Evolutionary conservation across 345 rosid genomes (phyloP).

Genomic region (Moricandia moricandioides): DNA sequence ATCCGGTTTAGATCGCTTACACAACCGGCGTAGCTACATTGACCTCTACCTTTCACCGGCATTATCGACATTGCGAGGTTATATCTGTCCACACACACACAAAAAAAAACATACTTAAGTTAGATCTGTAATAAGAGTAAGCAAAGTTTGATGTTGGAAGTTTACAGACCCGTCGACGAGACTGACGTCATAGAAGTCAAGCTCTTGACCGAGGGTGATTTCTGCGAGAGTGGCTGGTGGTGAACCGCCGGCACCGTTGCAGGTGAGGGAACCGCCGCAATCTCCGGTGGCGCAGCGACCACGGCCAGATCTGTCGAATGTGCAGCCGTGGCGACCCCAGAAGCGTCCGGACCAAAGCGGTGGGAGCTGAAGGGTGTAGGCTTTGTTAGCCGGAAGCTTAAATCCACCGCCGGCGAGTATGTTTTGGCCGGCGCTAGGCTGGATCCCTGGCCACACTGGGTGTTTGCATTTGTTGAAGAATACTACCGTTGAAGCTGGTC

Average conservation of each 20-base stretch:
- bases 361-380: conserved; percentile 60
- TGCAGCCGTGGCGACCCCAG: conserved; percentile 95
- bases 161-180: conserved; percentile 64
- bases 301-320: conserved; percentile 63
- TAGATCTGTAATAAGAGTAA: background rate
- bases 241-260: conserved; percentile 81
- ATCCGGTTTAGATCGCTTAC: conserved; percentile 74
- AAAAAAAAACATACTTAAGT: background rate
- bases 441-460: conserved; percentile 97
- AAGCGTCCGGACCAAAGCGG: conserved; percentile 93
- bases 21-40: conserved; percentile 88
- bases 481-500: conserved; percentile 58
- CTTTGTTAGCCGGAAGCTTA: conserved; percentile 62
- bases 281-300: conserved; percentile 90
- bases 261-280: conserved; percentile 74
- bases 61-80: conserved; percentile 78
- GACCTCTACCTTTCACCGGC: conserved; percentile 71
- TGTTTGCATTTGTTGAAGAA: conserved; percentile 72
- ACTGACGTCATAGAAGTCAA: conserved; percentile 93
- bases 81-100: conserved; percentile 38
- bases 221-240: conserved; percentile 96
- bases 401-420: conserved; percentile 80
- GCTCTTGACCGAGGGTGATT: conserved; percentile 71
- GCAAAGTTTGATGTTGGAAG: background rate
- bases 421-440: conserved; percentile 79